Base-by-base conservation (phyloP, 352 stramenopile genomes). In the Globisporangium cystogenes region DNA sequence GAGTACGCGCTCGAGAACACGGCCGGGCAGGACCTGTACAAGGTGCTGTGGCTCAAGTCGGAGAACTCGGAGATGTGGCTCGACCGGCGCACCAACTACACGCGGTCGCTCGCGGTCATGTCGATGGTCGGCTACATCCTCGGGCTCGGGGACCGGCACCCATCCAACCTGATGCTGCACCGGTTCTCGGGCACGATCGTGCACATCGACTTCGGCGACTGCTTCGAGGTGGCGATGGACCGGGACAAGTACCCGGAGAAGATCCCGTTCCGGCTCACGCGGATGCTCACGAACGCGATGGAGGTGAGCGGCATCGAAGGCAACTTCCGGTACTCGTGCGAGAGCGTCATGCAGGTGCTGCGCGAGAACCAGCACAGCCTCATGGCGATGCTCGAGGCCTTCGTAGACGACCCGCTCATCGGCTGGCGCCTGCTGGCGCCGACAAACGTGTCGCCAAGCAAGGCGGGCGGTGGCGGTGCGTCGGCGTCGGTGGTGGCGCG, bases 151-250 rank as follows among this genome's bases (percentile, higher is more conserved):
- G 98, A 99, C 80, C 81, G 98, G 10, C 98, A 99, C 74, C 96
- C 97, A n/a, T 98, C 86, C 14, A 99, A 99, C 68, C 72, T 99
- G 16, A 99, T 99, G 97, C 69, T 99, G 2, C 95, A 99, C 73
- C 83, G 97, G 37, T 86, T 97, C 47, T 98, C 93, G n/a, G 96
- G 97, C 24, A 96, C 70, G 42, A 96, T 99, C 39, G 74, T 99
- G 21, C 98, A 99, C 68, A 98, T 98, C 48, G 95, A 98, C 57
- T 98, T 98, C 62, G 94, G 95, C 26, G 94, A 98, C 68, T 91
- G 76, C 45, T 99, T 99, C 62, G 97, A 99, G 71, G 97, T 99
- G 43, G 96, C 96, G 7, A 99, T 99, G 95, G 88, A 98, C 45
- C 84, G 97, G 33, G 95, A 99, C 33, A 99, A 99, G 60, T 99